Base-by-base conservation (phyloP, 2,329 filamentous ascomycete species). In the Pezicula neosporulosa region DNA sequence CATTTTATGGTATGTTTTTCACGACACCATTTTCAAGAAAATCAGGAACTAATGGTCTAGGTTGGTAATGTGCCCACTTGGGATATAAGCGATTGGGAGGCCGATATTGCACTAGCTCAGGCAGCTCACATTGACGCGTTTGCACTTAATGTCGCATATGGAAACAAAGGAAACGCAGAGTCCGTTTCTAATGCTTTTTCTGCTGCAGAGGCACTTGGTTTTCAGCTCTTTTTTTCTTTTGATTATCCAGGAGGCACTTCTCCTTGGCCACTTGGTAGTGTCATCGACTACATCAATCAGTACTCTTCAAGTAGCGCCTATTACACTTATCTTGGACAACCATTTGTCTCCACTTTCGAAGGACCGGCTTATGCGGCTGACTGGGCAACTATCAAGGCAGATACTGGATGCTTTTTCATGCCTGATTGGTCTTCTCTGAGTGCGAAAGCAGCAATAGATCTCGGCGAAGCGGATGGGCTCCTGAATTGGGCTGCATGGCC, bases 271-370 rank as follows among this genome's bases (percentile, higher is more conserved):
- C 38, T 56, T 8, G 44, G 55, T 15, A 48, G 45, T 2, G 68
- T 72, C 13, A 58, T 58, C 19, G 49, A 52, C 18, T 47, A 65
- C 12, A 49, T 70, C 48, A 56, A 60, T 9, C 33, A 54, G 21
- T 70, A 65, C 52, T 54, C 55, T 44, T 36, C 8, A 16, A 48
- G 56, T 13, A 7, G 48, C 0, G 61, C 65, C 2, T 66, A 72
- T 59, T 68, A 61, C 42, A 55, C 56, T 12, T 53, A 59, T 33
- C 55, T 63, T 41, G 54, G 50, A 59, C 61, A 69, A 54, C 70
- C 75, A 1, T 62, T 78, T 21, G 76, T 77, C 8, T 75, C 72
- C 4, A 78, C 76, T 1, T 79, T 78, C 51, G 75, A 77, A 61
- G 76, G 76, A 1, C 55, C 66, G 0, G 56, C 50, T n/a, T 68